Conservation (phyloP, 495 filamentous ascomycete genomes). For the Xylaria bambusicola region DNA sequence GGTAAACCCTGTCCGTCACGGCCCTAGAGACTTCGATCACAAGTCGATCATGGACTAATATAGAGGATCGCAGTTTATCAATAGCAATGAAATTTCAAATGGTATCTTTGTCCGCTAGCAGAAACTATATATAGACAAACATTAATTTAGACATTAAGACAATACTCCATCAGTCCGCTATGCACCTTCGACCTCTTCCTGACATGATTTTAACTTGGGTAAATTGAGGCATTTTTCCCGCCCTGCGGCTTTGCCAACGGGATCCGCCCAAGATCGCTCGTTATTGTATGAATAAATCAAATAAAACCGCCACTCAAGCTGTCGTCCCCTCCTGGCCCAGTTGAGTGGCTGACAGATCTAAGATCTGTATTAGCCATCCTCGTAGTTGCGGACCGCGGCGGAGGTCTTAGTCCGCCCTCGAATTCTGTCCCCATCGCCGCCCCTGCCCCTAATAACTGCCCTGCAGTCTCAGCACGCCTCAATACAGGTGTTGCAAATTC, state of each 20-base stretch:
- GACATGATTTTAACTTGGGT: too few species aligned
- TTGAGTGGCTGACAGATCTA: slow-evolving; percentile 19
- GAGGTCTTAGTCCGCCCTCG: slow-evolving; percentile 12
- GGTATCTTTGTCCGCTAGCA: slow-evolving; percentile 16
- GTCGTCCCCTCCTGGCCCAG: slow-evolving; percentile 18
- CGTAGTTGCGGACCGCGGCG: slow-evolving; percentile 23
- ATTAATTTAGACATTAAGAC: slow-evolving; percentile 17
- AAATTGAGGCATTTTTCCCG: too few species aligned
- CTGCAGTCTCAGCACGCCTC: slow-evolving; percentile 25
- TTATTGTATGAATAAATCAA: not conserved
- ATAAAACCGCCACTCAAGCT: slow-evolving; percentile 26
- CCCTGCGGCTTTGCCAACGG: not conserved
- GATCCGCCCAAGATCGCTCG: not conserved
- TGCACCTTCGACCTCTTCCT: slow-evolving; percentile 6
- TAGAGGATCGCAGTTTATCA: not conserved
- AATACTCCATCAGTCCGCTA: slow-evolving; percentile 12
- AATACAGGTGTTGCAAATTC: not conserved
- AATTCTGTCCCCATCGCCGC: not conserved
- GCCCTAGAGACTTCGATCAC: too few species aligned
- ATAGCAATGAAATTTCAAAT: slow-evolving; percentile 15
- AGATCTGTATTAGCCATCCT: slow-evolving; percentile 1
- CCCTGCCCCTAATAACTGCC: not conserved
- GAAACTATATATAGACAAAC: slow-evolving; percentile 4
- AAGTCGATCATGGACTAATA: too few species aligned
- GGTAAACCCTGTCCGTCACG: too few species aligned